Evolutionary conservation across 306 rosid species (phyloP).

Genomic region (Boehmeria nivea): DNA sequence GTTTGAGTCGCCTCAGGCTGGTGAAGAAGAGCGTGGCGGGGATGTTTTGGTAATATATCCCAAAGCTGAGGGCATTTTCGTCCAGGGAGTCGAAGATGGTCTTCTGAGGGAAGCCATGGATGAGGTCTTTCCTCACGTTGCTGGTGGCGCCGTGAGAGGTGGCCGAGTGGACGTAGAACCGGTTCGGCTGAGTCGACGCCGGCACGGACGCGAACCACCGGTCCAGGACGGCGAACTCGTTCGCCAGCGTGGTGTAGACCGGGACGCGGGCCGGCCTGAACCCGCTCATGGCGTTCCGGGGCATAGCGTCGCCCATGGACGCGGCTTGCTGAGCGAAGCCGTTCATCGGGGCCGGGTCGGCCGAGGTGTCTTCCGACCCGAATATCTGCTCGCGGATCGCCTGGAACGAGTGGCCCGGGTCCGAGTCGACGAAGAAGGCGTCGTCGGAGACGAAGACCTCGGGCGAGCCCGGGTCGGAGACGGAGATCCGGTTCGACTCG

Average conservation of each 20-base stretch:
- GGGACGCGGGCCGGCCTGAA: constrained; percentile 67
- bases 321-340: constrained; percentile 93
- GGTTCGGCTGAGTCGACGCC: constrained; percentile 89
- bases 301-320: constrained; percentile 21
- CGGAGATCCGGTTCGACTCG: constrained; percentile 54
- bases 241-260: constrained; percentile 53
- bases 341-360: constrained; percentile 58
- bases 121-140: constrained; percentile 70
- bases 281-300: constrained; percentile 76
- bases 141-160: constrained; percentile 92
- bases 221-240: constrained; percentile 63
- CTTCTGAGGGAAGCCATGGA: constrained; percentile 76
- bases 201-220: constrained; percentile 93
- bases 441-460: constrained; percentile 44
- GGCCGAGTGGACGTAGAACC: constrained; percentile 88
- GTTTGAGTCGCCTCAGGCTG: constrained; percentile 55
- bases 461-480: constrained; percentile 33
- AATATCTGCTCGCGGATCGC: constrained; percentile 82
- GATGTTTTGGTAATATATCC: constrained; percentile 82
- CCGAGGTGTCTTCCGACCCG: constrained; percentile 52
- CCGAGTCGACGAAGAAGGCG: constrained; percentile 62
- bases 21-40: constrained; percentile 79
- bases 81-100: constrained; percentile 78
- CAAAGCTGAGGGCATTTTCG: constrained; percentile 56
- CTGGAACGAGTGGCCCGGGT: constrained; percentile 90